Base-by-base conservation (phyloP, 257 asterid genomes). In the Scutellaria baicalensis region DNA sequence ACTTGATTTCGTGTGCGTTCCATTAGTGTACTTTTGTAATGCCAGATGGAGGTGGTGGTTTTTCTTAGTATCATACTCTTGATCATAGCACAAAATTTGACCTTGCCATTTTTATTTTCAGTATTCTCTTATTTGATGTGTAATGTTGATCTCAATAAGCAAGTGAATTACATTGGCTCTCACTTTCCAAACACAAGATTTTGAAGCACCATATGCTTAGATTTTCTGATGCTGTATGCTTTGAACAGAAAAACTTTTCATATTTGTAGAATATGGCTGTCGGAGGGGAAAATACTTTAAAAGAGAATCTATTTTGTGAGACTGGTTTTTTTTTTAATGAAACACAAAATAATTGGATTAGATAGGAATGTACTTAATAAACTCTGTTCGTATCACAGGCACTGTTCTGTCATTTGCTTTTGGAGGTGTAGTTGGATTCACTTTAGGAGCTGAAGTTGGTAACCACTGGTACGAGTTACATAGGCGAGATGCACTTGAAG, bases 401-500 rank as follows among this genome's bases (percentile, higher is more conserved):
- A 78, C 98, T 14, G 87, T 67, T 7, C 76, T 92, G 43, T 85
- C 98, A 40, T 67, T 92, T 3, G 98, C 88, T 7, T 85, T 86
- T 54, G 98, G 96, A 23, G 95, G 90, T 2, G 80, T 78, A 43
- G 89, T 87, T 7, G 97, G 98, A 2, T 81, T 90, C 80, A 85
- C 90, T 20, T 84, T 90, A 17, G 97, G 96, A 66, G 84, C 84
- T n/a, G 97, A 90, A 77, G 70, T 84, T 38, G 97, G 85, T 12
- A 90, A 84, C 77, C 98, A 90, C 82, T 82, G 79, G 74, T 83
- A 88, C 84, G 95, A 88, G 84, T 78, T 92, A 23, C 90, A 88
- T 66, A 73, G 87, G 85, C 43, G 80, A 74, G 90, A 90, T 61
- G 78, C 98, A 1, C 76, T 85, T 79, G 79, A 89, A 56, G 83